Conservation (phyloP, 1,284 basidiomycete genomes). For the Microstroma glucosiphilum region DNA sequence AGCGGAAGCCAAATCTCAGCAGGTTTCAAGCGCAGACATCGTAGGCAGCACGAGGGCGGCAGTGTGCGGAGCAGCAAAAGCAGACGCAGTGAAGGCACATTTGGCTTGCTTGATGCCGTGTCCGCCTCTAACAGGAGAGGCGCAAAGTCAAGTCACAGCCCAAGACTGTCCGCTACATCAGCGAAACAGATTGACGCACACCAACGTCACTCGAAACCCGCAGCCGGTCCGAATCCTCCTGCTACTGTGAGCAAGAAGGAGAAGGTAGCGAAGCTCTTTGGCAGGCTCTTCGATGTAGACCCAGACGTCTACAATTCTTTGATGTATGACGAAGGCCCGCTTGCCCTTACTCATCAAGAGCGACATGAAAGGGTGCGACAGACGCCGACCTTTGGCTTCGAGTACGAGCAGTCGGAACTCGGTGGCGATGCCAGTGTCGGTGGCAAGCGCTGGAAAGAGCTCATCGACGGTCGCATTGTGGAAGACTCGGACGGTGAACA, state of each 20-base stretch:
- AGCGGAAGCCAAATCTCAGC: neutral
- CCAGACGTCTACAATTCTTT: neutral
- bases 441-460: neutral
- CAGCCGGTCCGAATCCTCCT: too few species aligned
- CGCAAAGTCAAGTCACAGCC: too few species aligned
- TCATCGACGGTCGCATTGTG: slow-evolving; percentile 7
- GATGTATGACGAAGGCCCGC: slow-evolving; percentile 1
- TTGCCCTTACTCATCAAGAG: neutral
- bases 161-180: neutral
- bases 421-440: neutral
- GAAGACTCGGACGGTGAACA: slow-evolving; percentile 1
- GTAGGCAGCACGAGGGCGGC: neutral
- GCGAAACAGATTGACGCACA: neutral
- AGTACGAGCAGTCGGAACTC: neutral
- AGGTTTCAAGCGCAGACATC: slow-evolving; percentile 3
- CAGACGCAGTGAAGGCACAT: neutral
- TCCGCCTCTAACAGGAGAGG: too few species aligned
- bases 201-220: neutral
- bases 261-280: neutral
- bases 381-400: neutral
- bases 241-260: neutral
- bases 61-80: slow-evolving; percentile 4
- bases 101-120: neutral
- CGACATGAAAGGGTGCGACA: neutral
- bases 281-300: slow-evolving; percentile 1